Conservation (phyloP, 2,329 filamentous ascomycete species). For the Trichoderma atroviride region DNA sequence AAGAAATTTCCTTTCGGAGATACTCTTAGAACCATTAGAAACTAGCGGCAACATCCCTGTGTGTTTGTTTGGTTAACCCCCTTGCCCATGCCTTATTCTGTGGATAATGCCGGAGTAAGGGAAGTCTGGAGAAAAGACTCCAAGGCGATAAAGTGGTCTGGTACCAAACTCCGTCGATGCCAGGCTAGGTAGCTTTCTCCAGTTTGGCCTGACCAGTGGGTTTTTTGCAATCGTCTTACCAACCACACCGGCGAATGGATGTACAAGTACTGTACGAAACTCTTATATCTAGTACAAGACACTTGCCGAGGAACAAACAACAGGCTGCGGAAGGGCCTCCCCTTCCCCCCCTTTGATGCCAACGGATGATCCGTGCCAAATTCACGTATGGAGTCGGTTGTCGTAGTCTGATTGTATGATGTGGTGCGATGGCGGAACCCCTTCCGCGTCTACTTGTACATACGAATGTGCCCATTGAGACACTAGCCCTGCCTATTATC, state of each 20-base stretch:
- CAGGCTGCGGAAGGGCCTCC: background rate
- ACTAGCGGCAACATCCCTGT: constrained; percentile 1
- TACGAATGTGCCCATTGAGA: constrained; percentile 17
- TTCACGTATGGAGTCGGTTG: background rate
- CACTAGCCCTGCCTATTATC: background rate
- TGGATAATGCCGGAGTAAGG: constrained; percentile 2
- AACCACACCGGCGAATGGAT: background rate
- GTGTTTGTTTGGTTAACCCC: background rate
- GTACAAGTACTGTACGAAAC: background rate
- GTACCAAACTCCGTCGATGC: background rate
- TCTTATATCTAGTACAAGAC: background rate
- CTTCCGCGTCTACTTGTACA: background rate
- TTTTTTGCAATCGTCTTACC: constrained; percentile 7
- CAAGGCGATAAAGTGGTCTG: background rate
- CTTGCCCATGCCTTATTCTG: constrained; percentile 12
- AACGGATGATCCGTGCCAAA: constrained; percentile 19
- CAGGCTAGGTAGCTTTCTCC: constrained; percentile 2
- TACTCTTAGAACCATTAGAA: background rate
- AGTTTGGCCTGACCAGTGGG: background rate
- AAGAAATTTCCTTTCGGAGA: constrained; percentile 10
- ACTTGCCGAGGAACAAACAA: background rate
- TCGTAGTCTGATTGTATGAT: background rate
- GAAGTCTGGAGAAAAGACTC: background rate
- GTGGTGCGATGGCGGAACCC: background rate
- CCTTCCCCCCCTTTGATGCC: background rate